Base-by-base conservation (phyloP, 163 green algal genomes). In the Chloroidium sp. region DNA sequence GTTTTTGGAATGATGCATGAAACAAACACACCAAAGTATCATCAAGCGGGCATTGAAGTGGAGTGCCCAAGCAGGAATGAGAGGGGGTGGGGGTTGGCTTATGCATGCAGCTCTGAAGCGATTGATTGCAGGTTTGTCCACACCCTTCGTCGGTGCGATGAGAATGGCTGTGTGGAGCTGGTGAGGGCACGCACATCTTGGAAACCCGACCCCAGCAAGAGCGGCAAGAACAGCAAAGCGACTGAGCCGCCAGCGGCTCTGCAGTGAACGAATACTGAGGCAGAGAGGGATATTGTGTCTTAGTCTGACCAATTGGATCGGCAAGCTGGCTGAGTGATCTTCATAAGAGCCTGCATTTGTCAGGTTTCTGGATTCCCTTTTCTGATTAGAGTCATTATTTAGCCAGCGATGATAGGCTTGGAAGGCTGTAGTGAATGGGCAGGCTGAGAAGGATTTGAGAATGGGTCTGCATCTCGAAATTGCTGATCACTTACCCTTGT, bases 141-240 rank as follows among this genome's bases (percentile, higher is more conserved):
- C 85, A 76, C 88, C 79, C 82, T 94, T 83, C 85, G 86, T 75
- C 85, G 89, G 57, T 88, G 80, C 76, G 80, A 90, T 14, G 82
- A 85, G 8, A 80, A 85, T 1, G 76, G 61, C 13, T 88, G 83
- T 69, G 80, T 79, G 6, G 91, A 95, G 91, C 86, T 95, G 13
- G 90, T 92, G 82, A 84, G 90, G 57, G 83, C 83, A 2, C 83
- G 91, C 58, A 92, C 91, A 4, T 87, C 86, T 1, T 95, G 91
- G 91, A 78, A 68, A 68, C 85, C 84, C 2, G 14, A 57, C 36
- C 12, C 69, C 13, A 14, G 67, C 78, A 77, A 77, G 6, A 72
- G 64, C 64, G 8, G 64, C 64, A 72, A 10, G 6, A 72, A 10
- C 6, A 72, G 64, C 6, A 72, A 10, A 10, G 8, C 6, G 64